A percentile compares a stretch with the other conserved stretches of the same genome.
Evolutionary conservation across 371 early-diverging fungal genomes (phyloP).

Genomic region (Syncephalastrum sp.): DNA sequence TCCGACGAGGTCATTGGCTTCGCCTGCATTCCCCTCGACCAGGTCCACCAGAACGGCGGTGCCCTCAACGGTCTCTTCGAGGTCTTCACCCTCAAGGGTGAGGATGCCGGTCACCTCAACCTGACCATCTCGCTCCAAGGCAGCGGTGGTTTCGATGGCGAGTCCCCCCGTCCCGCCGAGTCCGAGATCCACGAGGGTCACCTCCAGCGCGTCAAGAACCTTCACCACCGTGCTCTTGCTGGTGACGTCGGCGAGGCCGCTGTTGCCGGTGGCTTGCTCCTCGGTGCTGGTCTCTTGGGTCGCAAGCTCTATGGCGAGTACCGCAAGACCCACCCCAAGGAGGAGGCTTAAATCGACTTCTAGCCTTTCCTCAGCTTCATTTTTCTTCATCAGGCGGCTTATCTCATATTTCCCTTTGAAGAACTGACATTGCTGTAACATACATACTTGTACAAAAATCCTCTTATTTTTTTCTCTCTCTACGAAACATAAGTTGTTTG

Average conservation of each 20-base stretch:
- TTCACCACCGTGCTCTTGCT: conserved; percentile 43
- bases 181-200: conserved; percentile 48
- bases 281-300: conserved; percentile 42
- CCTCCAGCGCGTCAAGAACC: conserved; percentile 41
- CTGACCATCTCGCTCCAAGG: conserved; percentile 46
- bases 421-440: too few relatives aligned
- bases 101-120: conserved; percentile 46
- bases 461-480: too few relatives aligned
- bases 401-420: too few relatives aligned
- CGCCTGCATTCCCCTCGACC: conserved; percentile 58
- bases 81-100: conserved; percentile 44
- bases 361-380: too few relatives aligned
- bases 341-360: conserved; percentile 19
- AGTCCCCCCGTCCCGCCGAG: conserved; percentile 35
- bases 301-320: conserved; percentile 48
- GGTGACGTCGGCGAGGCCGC: conserved; percentile 46
- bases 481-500: too few relatives aligned
- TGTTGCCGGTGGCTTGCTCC: conserved; percentile 36
- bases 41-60: conserved; percentile 49
- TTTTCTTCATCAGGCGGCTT: too few relatives aligned
- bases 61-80: conserved; percentile 50
- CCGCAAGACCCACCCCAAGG: not conserved
- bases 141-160: conserved; percentile 9
- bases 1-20: conserved; percentile 55
- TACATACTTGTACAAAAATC: too few relatives aligned